Evolutionary conservation across 1,284 basidiomycete species (phyloP).

Genomic region (Malassezia caprae): DNA sequence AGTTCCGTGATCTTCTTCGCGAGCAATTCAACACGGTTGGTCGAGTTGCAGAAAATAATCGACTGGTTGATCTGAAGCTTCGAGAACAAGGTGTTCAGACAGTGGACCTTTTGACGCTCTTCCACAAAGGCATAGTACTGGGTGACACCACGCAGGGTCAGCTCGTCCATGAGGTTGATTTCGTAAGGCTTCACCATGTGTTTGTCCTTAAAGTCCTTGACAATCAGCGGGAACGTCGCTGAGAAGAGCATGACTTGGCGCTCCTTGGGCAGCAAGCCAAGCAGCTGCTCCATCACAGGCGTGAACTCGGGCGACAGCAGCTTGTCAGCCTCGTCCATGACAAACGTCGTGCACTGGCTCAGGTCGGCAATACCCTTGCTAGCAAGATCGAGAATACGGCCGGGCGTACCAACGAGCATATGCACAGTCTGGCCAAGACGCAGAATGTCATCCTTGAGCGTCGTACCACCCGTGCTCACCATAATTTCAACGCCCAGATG

Average conservation of each 20-base stretch:
- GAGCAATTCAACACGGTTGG: constrained; percentile 94
- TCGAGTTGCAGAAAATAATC: constrained; percentile 99
- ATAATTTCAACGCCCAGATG: constrained; percentile 92
- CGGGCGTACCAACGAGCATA: constrained; percentile 91
- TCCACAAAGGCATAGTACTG: constrained; percentile 99
- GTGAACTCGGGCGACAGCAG: constrained; percentile 94
- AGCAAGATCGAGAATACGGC: constrained; percentile 85
- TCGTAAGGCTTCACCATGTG: constrained; percentile 94
- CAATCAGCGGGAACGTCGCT: constrained; percentile 96
- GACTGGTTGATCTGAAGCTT: constrained; percentile 99
- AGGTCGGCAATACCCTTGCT: constrained; percentile 90
- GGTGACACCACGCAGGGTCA: constrained; percentile 93
- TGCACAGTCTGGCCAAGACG: constrained; percentile 75
- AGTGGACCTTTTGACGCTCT: constrained; percentile 98
- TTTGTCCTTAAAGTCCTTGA: constrained; percentile 99
- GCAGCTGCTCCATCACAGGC: constrained; percentile 92
- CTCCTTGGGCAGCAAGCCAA: constrained; percentile 71
- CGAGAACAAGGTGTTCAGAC: constrained; percentile 90
- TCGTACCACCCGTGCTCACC: constrained; percentile 98
- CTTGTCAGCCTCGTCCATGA: constrained; percentile 87
- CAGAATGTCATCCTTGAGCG: constrained; percentile 93
- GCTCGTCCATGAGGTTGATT: constrained; percentile 99
- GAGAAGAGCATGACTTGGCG: constrained; percentile 98
- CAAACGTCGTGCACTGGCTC: constrained; percentile 81
- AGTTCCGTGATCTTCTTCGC: constrained; percentile 99